Evolutionary conservation across 208 protist species (phyloP).

Genomic region (Kentomonas sorsogonicus): DNA sequence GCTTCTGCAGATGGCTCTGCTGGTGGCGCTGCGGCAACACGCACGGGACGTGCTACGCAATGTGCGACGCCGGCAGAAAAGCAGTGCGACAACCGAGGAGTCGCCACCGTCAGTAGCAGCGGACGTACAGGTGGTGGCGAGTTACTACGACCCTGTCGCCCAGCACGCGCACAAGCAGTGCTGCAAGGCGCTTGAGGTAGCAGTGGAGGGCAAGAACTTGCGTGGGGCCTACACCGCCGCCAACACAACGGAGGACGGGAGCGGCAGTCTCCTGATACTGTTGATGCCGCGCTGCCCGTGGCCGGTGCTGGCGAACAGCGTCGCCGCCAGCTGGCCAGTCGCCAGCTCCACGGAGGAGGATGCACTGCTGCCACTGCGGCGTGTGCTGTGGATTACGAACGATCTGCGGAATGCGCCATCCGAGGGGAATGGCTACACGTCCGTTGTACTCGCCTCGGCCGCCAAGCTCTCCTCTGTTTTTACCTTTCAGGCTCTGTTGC

Average conservation of each 20-base stretch:
- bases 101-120: neutral
- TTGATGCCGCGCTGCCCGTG: conserved; percentile 68
- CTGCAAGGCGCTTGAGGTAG: conserved; percentile 34
- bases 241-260: neutral
- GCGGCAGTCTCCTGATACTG: conserved; percentile 46
- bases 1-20: conserved; percentile 54
- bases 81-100: neutral
- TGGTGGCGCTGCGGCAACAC: conserved; percentile 25
- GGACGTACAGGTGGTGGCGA: too few relatives aligned
- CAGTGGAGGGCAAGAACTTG: conserved; percentile 32
- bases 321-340: conserved; percentile 31
- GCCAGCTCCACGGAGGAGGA: neutral
- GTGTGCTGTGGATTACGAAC: conserved; percentile 41
- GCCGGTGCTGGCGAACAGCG: conserved; percentile 52
- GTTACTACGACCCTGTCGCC: conserved; percentile 21
- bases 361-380: conserved; percentile 14
- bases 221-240: conserved; percentile 31
- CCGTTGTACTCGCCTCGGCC: too few relatives aligned
- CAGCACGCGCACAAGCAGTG: conserved; percentile 24
- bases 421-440: too few relatives aligned
- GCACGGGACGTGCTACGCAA: conserved; percentile 12
- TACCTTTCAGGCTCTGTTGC: too few relatives aligned
- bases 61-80: conserved; percentile 4
- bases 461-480: too few relatives aligned
- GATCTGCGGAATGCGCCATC: conserved; percentile 22